Percentiles rank a stretch among this genome's conserved stretches.
Conservation (phyloP, 1,284 basidiomycete genomes). For the Dichomitus squalens region DNA sequence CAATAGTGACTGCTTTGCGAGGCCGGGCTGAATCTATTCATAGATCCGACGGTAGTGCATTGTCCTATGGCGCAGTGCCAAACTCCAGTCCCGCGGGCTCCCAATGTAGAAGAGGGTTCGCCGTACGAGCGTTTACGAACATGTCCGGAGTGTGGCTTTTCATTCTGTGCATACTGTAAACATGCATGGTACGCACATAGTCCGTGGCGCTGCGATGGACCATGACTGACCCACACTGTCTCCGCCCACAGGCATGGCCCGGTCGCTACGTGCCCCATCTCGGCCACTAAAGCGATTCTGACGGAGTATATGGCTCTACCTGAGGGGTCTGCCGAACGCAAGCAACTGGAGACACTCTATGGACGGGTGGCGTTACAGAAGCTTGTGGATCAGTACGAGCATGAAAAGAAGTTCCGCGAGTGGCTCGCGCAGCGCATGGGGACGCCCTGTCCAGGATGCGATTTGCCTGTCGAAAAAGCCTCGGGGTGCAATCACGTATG, state of each 20-base stretch:
- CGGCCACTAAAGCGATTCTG: constrained; percentile 61
- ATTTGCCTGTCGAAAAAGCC: constrained; percentile 71
- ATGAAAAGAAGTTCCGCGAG: constrained; percentile 66
- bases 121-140: constrained; percentile 71
- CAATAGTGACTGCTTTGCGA: no score
- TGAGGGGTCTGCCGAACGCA: constrained; percentile 50
- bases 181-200: constrained; percentile 59
- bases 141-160: constrained; percentile 66
- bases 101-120: constrained; percentile 49
- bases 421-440: constrained; percentile 63
- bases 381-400: constrained; percentile 60
- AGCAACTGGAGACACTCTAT: constrained; percentile 58
- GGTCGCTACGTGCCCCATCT: constrained; percentile 63
- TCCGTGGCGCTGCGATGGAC: constrained; percentile 15
- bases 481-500: constrained; percentile 74
- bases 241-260: constrained; percentile 67
- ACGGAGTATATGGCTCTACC: constrained; percentile 59
- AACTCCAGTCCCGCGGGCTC: constrained; percentile 59
- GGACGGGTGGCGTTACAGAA: constrained; percentile 57
- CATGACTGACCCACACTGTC: not conserved
- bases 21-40: no score
- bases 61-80: constrained; percentile 79
- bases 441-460: constrained; percentile 71
- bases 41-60: constrained; percentile 75
- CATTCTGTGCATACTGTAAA: constrained; percentile 75